Evolutionary conservation across 2,329 filamentous ascomycete genomes (phyloP), one percentile per base, ranked within the genome.

Genomic region (Zasmidium cellare): DNA sequence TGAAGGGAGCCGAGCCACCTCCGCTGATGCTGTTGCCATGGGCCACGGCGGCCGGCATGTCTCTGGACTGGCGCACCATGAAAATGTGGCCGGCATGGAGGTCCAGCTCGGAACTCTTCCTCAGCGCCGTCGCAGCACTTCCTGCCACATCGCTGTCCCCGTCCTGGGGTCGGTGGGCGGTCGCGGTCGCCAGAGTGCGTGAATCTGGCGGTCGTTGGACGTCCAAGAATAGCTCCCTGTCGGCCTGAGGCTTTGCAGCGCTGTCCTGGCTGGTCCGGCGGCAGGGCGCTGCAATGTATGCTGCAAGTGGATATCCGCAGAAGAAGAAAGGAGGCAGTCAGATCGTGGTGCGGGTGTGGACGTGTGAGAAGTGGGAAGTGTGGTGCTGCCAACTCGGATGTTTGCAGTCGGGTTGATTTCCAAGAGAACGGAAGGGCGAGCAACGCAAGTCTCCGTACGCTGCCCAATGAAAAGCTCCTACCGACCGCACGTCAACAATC

Each of bases 41-140:
- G 56, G 48, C 53, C 28, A 62, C 75, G 69, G 67, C 72, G 64
- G 78, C 77, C 72, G 81, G 79, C 81, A 83, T 83, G 62, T 78
- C 77, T 70, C 77, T 67, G 61, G 70, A 71, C 72, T 77, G 72
- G 69, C 57, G 59, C 35, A 77, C 74, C 75, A 78, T 76, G 75
- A 77, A 72, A 58, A 69, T 67, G 62, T 63, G 58, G 53, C 61
- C 65, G 54, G 65, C 70, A 69, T 71, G 66, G 57, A 65, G 61
- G n/a, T 41, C 35, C 49, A 68, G 64, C 58, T 65, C 63, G 58
- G 55, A 58, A 49, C 66, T 69, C 61, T 71, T 71, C 60, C 68
- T 63, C 63, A 65, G 57, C 57, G 60, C 53, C 52, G 57, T 45
- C 41, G 51, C 47, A 25, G 47, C 23, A 28, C 22, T 28, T 25